Evolutionary conservation across 305 asterid species (phyloP), one percentile per base, ranked within the genome.

Genomic region (Fraxinus greggii): DNA sequence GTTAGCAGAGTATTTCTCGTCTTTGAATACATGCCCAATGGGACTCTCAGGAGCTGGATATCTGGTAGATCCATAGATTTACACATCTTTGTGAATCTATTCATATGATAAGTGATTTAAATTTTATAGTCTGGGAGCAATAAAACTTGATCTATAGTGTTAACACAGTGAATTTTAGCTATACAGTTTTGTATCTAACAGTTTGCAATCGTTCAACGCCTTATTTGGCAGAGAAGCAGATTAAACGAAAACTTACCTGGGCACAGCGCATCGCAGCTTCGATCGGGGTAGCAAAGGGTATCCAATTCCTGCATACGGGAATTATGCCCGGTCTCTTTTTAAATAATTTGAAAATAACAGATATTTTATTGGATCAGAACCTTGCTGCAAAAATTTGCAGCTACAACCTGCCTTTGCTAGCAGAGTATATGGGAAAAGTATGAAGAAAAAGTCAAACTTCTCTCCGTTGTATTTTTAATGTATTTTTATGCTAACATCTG

Each of bases 281-380:
- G 19, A 91, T 93, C 0, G 99, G 99, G 40, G 90, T 94, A 17
- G 99, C 98, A 48, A 95, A 93, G 91, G 99, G 98, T 1, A 89
- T 95, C 77, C 97, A 95, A 80, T 95, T 95, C 90, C 93, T 95
- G 81, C 97, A 95, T 81, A 15, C 93, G 51, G 98, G 99, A 69
- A 90, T 92, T 6, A 91, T 92, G 70, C 98, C 98, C 31, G 91
- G 92, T 45, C 81, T 95, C 73, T 90, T 88, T 82, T 76, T 90
- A 42, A 94, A 92, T 79, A 88, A 90, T 79, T 79, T 94, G 83
- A 94, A 93, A 78, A 92, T 92, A 85, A 92, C 91, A 0, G 94
- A 93, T 84, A 81, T 94, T 82, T 82, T 94, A 72, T 76, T 95
- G 87, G 98, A 95, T 86, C 97, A 91, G 86, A 89, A 87, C 85